phyloP scores from a whole-genome alignment of 164 flowering plant species.

The Hamamelis virginiana region DNA sequence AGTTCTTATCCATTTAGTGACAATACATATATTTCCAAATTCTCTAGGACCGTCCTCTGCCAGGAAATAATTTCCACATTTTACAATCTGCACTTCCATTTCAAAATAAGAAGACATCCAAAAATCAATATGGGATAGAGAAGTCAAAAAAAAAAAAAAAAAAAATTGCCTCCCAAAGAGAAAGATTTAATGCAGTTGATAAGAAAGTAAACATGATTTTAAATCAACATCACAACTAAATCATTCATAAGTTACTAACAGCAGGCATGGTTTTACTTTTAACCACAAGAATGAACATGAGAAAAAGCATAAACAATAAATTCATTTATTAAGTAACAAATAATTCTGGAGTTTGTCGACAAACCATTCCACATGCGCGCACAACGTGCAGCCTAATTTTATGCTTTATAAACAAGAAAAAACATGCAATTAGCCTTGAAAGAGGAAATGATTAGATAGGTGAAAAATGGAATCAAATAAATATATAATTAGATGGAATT shows the following conservation, averaged over 20 bases:
- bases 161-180: not conserved
- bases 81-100: conserved; percentile 58
- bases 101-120: conserved; percentile 2
- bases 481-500: too few relatives aligned
- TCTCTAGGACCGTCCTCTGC: conserved; percentile 82
- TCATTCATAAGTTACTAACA: not conserved
- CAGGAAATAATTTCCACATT: conserved; percentile 92
- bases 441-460: not conserved
- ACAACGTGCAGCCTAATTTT: not conserved
- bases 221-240: not conserved
- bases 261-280: not conserved
- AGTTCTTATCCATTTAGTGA: conserved; percentile 56
- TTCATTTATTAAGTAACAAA: not conserved
- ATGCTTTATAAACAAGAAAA: too few relatives aligned
- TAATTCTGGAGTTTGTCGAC: not conserved
- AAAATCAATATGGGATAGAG: not conserved
- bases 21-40: conserved; percentile 65
- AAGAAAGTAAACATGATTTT: not conserved
- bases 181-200: not conserved
- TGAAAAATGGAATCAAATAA: not conserved
- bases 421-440: not conserved
- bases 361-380: not conserved
- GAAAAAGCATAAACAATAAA: not conserved
- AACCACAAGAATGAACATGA: not conserved
- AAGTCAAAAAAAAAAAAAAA: not conserved